These are phyloP conservation scores for Aspergillus sp. DNA, from an alignment of 2,329 filamentous ascomycete species.

Conservation along the genomic window DNA sequence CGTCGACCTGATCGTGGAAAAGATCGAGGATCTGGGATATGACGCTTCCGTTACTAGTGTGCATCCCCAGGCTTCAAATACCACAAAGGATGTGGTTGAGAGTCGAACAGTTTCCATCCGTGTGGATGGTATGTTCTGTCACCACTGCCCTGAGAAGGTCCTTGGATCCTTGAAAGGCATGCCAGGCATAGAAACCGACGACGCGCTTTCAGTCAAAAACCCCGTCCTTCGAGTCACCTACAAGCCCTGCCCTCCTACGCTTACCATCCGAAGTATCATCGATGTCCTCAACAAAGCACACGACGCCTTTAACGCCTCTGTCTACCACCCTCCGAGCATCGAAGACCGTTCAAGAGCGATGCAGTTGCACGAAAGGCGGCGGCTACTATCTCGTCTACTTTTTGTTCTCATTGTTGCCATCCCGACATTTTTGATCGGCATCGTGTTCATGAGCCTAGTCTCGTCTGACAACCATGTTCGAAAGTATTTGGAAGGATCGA, in stretches of 20 bases:
- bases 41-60: slow-evolving; percentile 59
- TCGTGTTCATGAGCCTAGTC: slow-evolving; percentile 86
- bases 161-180: slow-evolving; percentile 39
- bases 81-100: slow-evolving; percentile 23
- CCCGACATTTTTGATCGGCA: slow-evolving; percentile 82
- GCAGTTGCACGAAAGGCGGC: slow-evolving; percentile 66
- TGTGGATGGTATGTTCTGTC: slow-evolving; percentile 73
- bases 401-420: slow-evolving; percentile 70
- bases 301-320: slow-evolving; percentile 62
- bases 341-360: slow-evolving; percentile 78
- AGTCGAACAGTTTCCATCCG: slow-evolving; percentile 63
- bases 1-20: slow-evolving; percentile 46
- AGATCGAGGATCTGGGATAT: slow-evolving; percentile 62
- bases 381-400: slow-evolving; percentile 68
- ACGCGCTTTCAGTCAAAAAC: slow-evolving; percentile 55
- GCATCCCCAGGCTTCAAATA: slow-evolving; percentile 28
- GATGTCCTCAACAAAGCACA: slow-evolving; percentile 66
- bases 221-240: slow-evolving; percentile 74
- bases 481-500: slow-evolving; percentile 67
- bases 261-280: slow-evolving; percentile 77
- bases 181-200: slow-evolving; percentile 47
- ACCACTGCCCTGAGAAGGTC: slow-evolving; percentile 61
- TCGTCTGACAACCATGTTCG: slow-evolving; percentile 58
- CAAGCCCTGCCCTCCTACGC: slow-evolving; percentile 61
- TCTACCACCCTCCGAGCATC: slow-evolving; percentile 78